Evolutionary conservation across 2,329 filamentous ascomycete genomes (phyloP), one percentile per base, ranked within the genome.

Genomic region (Meredithiella fracta): DNA sequence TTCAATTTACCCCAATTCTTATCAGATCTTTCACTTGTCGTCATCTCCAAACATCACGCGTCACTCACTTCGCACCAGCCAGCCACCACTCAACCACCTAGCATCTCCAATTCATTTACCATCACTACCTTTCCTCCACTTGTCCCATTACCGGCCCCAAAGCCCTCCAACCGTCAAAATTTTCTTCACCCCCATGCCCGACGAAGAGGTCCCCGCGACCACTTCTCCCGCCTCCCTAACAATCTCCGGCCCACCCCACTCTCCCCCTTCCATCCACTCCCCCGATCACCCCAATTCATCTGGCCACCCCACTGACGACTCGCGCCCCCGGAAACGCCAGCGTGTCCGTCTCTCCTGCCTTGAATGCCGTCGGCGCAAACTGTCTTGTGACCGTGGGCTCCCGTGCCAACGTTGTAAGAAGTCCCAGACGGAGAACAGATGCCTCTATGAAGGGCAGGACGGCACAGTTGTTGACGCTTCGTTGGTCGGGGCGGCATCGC

Each of bases 331-430:
- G 59, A 81, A 81, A 67, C 69, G 78, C 31, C 78, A 80, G 68
- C 72, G 78, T 38, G 74, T 80, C 49, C 70, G 78, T 15, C 70
- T 81, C 47, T 79, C 76, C 51, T 81, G 78, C 60, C 71, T 80
- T 44, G 77, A 80, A 62, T 81, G 78, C 61, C 75, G 78, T 44
- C 72, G 77, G 55, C 71, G 78, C 56, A 81, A 81, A 68, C 69
- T 80, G 38, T 80, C 77, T 25, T 81, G 78, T 64, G 78, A 80
- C 65, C 71, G 78, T 59, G 77, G 78, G 63, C 72, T 79, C 61
- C 78, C 78, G 23, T 81, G 78, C 63, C 76, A 79, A 65, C 74
- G 78, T 50, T 81, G 78, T 65, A 72, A 80, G 65, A 80, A 79
- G 67, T 79, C 76, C 59, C 77, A 76, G 62, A 80, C 77, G 26